Base-by-base conservation (phyloP, 2,329 filamentous ascomycete genomes). In the Cercospora brassicicola region DNA sequence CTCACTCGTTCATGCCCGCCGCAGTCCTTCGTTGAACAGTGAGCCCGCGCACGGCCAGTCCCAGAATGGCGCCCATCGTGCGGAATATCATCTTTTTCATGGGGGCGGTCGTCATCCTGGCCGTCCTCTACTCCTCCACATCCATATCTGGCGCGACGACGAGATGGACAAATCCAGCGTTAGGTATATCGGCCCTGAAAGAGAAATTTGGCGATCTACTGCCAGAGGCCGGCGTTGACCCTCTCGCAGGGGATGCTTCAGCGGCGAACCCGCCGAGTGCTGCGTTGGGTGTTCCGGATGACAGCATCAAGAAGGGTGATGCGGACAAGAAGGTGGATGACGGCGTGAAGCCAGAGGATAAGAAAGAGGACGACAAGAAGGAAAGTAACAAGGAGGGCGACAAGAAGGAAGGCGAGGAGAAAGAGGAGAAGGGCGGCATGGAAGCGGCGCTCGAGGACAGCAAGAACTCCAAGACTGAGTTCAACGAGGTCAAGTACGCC, bases 401-500 rank as follows among this genome's bases (percentile, higher is more conserved):
- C 18, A 65, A 59, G n/a, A 63, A 62, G 20, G 59, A 51, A 30
- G 63, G 56, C 10, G 23, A 55, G 48, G 26, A 57, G n/a, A 28
- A 55, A 30, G 26, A 51, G 18, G 60, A 62, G 59, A 57, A 64
- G 62, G 36, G 18, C n/a, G 56, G 55, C 26, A 68, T 68, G 66
- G 45, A 60, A 4, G 18, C 39, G 51, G 67, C 67, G 42, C 59
- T 68, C 23, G 63, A 68, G 53, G 62, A 65, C 15, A 48, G 45
- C 51, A 61, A 53, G 28, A 65, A 65, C n/a, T 23, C 59, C 51
- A 62, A 64, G 31, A 62, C 64, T 8, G 67, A 67, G 48, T 71
- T 71, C 69, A 69, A 71, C 18, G 67, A 67, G 26, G 55, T 61
- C 28, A 71, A 71, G 42, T 71, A 66, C 33, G 31, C 39, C 13